A percentile compares a stretch with the other conserved stretches of the same genome.
Evolutionary conservation across 139 green algal species (phyloP).

Genomic region (Chlamydomonas sp.): DNA sequence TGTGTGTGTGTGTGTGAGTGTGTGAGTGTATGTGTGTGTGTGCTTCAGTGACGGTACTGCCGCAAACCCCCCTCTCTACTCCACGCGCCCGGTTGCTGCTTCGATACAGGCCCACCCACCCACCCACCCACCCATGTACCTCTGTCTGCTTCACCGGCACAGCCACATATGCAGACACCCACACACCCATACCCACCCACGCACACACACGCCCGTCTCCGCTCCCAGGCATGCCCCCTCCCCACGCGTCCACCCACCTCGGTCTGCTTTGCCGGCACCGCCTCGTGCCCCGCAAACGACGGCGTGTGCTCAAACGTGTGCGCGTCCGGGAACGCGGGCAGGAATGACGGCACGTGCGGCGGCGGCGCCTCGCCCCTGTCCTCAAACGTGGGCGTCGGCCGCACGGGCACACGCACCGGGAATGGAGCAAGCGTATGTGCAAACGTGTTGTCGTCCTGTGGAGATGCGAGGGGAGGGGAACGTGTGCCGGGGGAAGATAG

Average conservation of each 20-base stretch:
- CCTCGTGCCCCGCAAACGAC: slow-evolving; percentile 33
- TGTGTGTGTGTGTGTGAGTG: too few species aligned
- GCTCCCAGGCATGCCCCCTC: not conserved
- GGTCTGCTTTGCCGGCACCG: slow-evolving; percentile 40
- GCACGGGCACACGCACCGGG: slow-evolving; percentile 40
- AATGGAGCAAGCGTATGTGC: slow-evolving; percentile 53
- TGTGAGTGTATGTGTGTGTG: too few species aligned
- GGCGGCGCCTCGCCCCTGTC: slow-evolving; percentile 49
- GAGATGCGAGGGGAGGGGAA: too few species aligned
- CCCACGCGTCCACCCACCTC: slow-evolving; percentile 25
- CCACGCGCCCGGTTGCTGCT: not conserved
- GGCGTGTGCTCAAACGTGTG: slow-evolving; percentile 66
- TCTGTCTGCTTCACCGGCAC: too few species aligned
- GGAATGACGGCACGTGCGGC: slow-evolving; percentile 61
- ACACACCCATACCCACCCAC: too few species aligned
- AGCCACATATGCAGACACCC: too few species aligned
- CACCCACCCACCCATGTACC: too few species aligned
- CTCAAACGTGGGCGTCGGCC: slow-evolving; percentile 45
- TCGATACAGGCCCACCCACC: not conserved
- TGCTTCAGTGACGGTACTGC: too few species aligned
- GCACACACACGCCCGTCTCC: not conserved
- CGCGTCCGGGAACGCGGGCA: slow-evolving; percentile 78
- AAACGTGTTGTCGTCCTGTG: slow-evolving; percentile 40
- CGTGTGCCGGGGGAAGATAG: too few species aligned
- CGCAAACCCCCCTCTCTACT: not conserved